Conservation (phyloP, 1,139 yeast species). For the Ogataea hybrid region DNA sequence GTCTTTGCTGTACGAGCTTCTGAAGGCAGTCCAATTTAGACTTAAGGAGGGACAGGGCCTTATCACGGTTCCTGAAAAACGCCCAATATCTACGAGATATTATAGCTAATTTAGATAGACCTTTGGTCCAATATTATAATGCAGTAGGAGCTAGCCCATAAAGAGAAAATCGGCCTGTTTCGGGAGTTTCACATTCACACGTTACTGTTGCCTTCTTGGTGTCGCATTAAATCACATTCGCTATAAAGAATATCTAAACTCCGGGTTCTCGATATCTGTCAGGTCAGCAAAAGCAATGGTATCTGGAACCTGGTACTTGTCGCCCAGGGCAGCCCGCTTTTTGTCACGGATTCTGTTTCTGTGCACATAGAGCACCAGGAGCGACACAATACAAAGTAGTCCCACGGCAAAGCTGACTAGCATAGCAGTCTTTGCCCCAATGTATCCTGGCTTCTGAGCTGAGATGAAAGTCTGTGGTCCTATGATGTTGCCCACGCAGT, state of each 20-base stretch:
- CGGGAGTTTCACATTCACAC: too few species aligned
- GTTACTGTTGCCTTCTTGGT: too few species aligned
- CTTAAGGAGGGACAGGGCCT: constrained; percentile 40
- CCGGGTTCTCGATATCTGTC: constrained; percentile 66
- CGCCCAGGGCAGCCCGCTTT: constrained; percentile 29
- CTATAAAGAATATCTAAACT: constrained; percentile 13
- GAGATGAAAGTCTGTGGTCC: constrained; percentile 63
- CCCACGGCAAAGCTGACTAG: background rate
- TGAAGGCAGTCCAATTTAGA: constrained; percentile 40
- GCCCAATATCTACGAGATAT: constrained; percentile 18
- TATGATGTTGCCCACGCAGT: constrained; percentile 59
- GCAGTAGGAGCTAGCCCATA: too few species aligned
- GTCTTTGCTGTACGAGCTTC: constrained; percentile 36
- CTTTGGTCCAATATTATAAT: too few species aligned
- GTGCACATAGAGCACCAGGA: background rate
- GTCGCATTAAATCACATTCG: too few species aligned
- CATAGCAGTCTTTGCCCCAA: background rate
- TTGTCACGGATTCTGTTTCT: constrained; percentile 27
- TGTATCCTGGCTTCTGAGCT: background rate
- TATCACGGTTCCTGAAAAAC: constrained; percentile 28
- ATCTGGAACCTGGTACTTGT: constrained; percentile 27
- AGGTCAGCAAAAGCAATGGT: constrained; percentile 57
- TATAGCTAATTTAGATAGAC: constrained; percentile 42
- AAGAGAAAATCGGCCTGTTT: too few species aligned
- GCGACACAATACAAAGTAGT: background rate